Evolutionary conservation across 2,329 filamentous ascomycete species (phyloP).

Genomic region (Sodiomyces alkalinus): DNA sequence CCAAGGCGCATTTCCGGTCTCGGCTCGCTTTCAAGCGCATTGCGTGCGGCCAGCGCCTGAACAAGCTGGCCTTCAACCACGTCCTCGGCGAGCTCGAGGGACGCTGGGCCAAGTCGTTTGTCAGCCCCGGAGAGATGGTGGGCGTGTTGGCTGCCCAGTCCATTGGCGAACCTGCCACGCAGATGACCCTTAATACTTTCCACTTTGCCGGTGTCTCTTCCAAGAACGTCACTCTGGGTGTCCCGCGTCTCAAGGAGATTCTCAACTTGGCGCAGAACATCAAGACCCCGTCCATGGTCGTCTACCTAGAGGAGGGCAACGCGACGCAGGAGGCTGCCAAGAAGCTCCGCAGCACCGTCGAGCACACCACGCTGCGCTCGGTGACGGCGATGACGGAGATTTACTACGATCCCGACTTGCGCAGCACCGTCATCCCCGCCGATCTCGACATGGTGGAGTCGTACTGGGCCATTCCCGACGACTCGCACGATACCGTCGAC

Average conservation of each 20-base stretch:
- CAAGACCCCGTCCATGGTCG: slow-evolving; percentile 95
- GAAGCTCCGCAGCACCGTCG: slow-evolving; percentile 71
- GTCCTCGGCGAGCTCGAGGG: slow-evolving; percentile 82
- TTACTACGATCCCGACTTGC: slow-evolving; percentile 89
- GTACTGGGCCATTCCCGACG: slow-evolving; percentile 88
- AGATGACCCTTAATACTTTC: slow-evolving; percentile 99
- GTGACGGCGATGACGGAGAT: slow-evolving; percentile 89
- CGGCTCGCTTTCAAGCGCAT: slow-evolving; percentile 86
- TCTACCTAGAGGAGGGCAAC: slow-evolving; percentile 56
- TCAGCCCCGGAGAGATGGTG: slow-evolving; percentile 95
- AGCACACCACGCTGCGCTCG: slow-evolving; percentile 85
- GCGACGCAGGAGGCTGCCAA: slow-evolving; percentile 70
- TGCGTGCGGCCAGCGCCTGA: slow-evolving; percentile 71
- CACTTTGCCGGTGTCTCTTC: slow-evolving; percentile 99
- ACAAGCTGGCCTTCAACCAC: slow-evolving; percentile 84
- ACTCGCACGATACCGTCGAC: slow-evolving; percentile 43
- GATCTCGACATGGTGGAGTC: slow-evolving; percentile 93
- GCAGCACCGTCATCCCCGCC: slow-evolving; percentile 69
- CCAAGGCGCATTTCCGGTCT: slow-evolving; percentile 84
- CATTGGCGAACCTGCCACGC: slow-evolving; percentile 94
- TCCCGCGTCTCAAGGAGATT: slow-evolving; percentile 98
- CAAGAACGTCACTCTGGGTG: slow-evolving; percentile 98
- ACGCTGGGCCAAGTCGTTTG: slow-evolving; percentile 71
- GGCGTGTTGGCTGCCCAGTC: slow-evolving; percentile 95
- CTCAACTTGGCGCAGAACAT: slow-evolving; percentile 95